Base-by-base conservation (phyloP, 495 filamentous ascomycete genomes). In the Cercophora samala region DNA sequence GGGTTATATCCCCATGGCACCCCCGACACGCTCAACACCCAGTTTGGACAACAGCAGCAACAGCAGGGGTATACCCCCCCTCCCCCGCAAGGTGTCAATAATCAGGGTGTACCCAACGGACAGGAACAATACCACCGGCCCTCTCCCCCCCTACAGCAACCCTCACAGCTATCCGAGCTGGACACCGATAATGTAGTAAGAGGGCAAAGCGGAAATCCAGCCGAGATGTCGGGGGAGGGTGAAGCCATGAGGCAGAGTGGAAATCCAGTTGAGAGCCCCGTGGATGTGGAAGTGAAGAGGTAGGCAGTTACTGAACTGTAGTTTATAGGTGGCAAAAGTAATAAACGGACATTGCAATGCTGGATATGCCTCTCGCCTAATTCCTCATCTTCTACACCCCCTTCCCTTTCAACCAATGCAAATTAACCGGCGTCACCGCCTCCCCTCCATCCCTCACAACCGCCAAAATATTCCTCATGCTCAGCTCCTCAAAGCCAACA, bases 381-480 rank as follows among this genome's bases (percentile, higher is more conserved):
- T 8, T 29, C 8, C 26, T 4, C 26, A 29, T 6, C 8, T 13
- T 46, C 11, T 13, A 46, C 37, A 46, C 37, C 37, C 37, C 15
- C 37, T 11, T 46, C 37, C 13, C 23, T 62, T 64, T 75, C 56
- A 89, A 67, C 70, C 81, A 78, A 65, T 88, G 82, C 70, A 82
- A 62, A 73, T 93, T 92, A 18, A 90, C 88, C 11, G 88, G 85
- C 42, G 89, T 91, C 54, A 91, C 68, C 4, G 88, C 81, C 69
- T 83, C 77, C 58, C 79, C 75, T 3, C 81, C 84, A 11, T 46
- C 37, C 37, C 75, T 69, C 8, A 90, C 73, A 63, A 88, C 89
- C 1, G 80, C 82, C 70, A 88, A 75, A 32, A 92, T 85, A 77
- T 92, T 92, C 75, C 87, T 80, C 87, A 92, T 91, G 25, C 84